Evolutionary conservation across 805 yeast species (phyloP).

Genomic region (Pichia gijzeniarum): DNA sequence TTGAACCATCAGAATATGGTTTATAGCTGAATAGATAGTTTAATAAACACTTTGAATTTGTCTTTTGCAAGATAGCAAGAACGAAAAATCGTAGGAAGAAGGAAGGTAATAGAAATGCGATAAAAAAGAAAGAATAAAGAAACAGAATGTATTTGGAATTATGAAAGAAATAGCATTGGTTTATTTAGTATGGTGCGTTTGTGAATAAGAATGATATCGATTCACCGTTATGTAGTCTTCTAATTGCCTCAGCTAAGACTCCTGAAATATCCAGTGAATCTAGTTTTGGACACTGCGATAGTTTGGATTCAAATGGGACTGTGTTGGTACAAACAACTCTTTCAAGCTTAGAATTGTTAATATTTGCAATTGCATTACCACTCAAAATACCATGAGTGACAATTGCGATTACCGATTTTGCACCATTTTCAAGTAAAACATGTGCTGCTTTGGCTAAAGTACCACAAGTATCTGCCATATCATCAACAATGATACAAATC

Average conservation of each 20-base stretch:
- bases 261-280: constrained; percentile 67
- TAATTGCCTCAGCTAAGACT: constrained; percentile 72
- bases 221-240: constrained; percentile 84
- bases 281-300: constrained; percentile 51
- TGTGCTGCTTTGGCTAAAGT: constrained; percentile 81
- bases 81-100: neutral
- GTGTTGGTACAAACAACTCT: constrained; percentile 76
- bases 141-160: neutral
- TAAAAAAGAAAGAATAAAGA: neutral
- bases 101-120: no score
- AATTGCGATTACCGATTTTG: constrained; percentile 69
- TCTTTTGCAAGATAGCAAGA: neutral
- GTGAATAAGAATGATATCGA: constrained; percentile 74
- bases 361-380: constrained; percentile 65
- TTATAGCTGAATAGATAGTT: constrained; percentile 20
- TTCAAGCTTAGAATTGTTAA: constrained; percentile 61
- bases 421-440: constrained; percentile 58
- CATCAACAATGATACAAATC: constrained; percentile 74
- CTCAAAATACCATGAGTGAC: constrained; percentile 78
- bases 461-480: constrained; percentile 89
- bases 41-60: neutral
- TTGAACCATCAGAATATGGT: constrained; percentile 45
- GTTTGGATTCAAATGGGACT: constrained; percentile 66
- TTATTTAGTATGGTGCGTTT: constrained; percentile 44
- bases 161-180: neutral